phyloP scores from a whole-genome alignment of 192 early-diverging fungal genomes.

The Umbelopsis vinacea region DNA sequence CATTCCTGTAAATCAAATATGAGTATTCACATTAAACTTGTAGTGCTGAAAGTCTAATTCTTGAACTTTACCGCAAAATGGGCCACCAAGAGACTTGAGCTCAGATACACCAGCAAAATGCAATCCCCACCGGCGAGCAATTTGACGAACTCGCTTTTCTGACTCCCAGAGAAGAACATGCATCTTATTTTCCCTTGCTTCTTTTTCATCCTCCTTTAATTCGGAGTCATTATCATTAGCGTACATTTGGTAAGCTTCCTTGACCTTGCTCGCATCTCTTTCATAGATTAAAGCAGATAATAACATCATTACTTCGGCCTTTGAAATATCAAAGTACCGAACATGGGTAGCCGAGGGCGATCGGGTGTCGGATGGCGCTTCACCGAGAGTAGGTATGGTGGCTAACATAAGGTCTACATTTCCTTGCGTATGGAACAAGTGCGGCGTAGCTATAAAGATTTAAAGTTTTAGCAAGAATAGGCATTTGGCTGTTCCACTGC shows the following conservation, averaged over 20 bases:
- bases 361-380: background rate
- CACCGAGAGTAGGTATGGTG: slow-evolving; percentile 29
- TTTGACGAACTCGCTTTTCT: slow-evolving; percentile 36
- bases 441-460: slow-evolving; percentile 26
- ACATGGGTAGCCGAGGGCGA: slow-evolving; percentile 10
- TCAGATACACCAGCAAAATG: slow-evolving; percentile 52
- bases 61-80: slow-evolving; percentile 42
- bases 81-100: slow-evolving; percentile 51
- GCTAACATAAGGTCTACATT: slow-evolving; percentile 17
- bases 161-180: slow-evolving; percentile 32
- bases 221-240: slow-evolving; percentile 22
- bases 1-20: slow-evolving; percentile 19
- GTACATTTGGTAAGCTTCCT: slow-evolving; percentile 35
- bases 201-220: background rate
- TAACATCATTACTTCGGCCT: slow-evolving; percentile 46
- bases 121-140: slow-evolving; percentile 40
- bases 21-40: background rate
- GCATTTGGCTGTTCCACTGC: background rate
- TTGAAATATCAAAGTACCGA: slow-evolving; percentile 41
- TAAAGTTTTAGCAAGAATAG: background rate
- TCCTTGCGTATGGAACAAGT: slow-evolving; percentile 24
- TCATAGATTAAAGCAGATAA: slow-evolving; percentile 54
- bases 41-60: background rate
- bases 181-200: slow-evolving; percentile 21
- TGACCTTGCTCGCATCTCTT: slow-evolving; percentile 47